Percentiles rank a stretch among this genome's conserved stretches.
Conservation (phyloP, 306 rosid genomes). For the Hippophae rhamnoides region DNA sequence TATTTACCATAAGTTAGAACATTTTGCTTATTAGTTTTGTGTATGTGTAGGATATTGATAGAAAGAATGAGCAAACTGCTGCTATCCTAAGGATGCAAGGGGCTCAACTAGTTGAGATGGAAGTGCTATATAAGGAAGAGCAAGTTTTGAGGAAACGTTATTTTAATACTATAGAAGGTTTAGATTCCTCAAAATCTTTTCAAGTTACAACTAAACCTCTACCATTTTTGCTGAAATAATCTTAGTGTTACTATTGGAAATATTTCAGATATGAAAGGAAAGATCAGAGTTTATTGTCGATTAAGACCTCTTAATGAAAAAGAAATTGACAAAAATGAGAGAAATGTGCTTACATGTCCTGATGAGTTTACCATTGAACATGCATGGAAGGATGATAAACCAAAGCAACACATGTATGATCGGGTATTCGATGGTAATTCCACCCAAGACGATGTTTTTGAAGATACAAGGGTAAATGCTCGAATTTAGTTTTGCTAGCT, state of each 20-base stretch:
- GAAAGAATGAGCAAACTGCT: slow-evolving; percentile 95
- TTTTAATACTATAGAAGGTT: slow-evolving; percentile 90
- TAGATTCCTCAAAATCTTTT: slow-evolving; percentile 3
- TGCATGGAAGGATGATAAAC: slow-evolving; percentile 80
- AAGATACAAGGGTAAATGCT: slow-evolving; percentile 76
- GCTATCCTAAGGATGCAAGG: slow-evolving; percentile 87
- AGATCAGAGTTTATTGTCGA: slow-evolving; percentile 88
- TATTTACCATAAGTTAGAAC: background rate
- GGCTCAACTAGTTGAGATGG: slow-evolving; percentile 81
- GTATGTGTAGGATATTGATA: slow-evolving; percentile 71
- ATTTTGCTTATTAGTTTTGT: slow-evolving; percentile 8
- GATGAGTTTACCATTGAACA: slow-evolving; percentile 93
- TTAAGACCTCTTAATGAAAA: slow-evolving; percentile 69
- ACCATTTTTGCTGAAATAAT: background rate
- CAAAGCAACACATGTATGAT: slow-evolving; percentile 76
- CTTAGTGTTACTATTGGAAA: slow-evolving; percentile 1
- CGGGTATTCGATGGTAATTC: slow-evolving; percentile 62
- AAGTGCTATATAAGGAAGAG: slow-evolving; percentile 84
- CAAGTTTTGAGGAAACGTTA: slow-evolving; percentile 86
- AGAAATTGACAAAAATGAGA: slow-evolving; percentile 53
- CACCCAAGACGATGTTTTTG: slow-evolving; percentile 77
- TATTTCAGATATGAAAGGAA: slow-evolving; percentile 92
- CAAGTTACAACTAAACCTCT: background rate
- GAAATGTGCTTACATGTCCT: slow-evolving; percentile 26
- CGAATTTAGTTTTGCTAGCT: background rate